Percentiles rank a stretch among this genome's conserved stretches.
Conservation (phyloP, 2,329 filamentous ascomycete genomes). For the Bipolaris bicolor region DNA sequence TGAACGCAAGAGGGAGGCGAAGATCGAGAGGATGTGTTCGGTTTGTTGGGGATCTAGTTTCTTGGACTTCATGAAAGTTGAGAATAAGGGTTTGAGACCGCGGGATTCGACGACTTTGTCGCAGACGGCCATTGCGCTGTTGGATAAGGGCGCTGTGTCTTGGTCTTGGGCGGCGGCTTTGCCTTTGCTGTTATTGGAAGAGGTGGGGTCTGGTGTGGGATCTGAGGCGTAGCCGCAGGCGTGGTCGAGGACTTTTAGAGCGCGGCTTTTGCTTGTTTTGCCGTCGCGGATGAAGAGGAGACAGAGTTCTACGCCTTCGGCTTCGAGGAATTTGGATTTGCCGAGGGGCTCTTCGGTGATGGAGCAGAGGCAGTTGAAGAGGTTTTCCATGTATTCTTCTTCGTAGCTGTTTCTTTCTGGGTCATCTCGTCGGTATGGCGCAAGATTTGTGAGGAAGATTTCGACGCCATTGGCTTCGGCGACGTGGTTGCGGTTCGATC, state of each 20-base stretch:
- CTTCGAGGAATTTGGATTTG: conserved; percentile 82
- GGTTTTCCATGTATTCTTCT: conserved; percentile 92
- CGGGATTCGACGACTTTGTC: conserved; percentile 79
- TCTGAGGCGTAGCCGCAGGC: conserved; percentile 64
- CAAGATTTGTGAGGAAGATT: conserved; percentile 78
- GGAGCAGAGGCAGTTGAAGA: conserved; percentile 86
- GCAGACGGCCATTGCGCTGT: conserved; percentile 67
- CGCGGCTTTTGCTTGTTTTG: conserved; percentile 78
- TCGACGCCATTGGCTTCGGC: conserved; percentile 75
- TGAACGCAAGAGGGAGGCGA: conserved; percentile 79
- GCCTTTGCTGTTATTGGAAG: conserved; percentile 21
- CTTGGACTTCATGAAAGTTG: conserved; percentile 70
- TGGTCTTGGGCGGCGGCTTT: conserved; percentile 15
- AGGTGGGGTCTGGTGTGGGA: conserved; percentile 11
- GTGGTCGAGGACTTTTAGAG: conserved; percentile 84
- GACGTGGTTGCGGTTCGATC: conserved; percentile 68
- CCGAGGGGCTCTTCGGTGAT: conserved; percentile 76
- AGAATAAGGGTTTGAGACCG: conserved; percentile 84
- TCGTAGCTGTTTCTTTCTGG: conserved; percentile 85
- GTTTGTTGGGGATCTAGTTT: conserved; percentile 70
- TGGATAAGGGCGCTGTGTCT: conserved; percentile 16
- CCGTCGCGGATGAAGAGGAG: conserved; percentile 91
- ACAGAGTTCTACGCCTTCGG: conserved; percentile 88
- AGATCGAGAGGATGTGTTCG: conserved; percentile 85
- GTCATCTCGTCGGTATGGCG: conserved; percentile 83